These are phyloP conservation scores for Vanilla planifolia DNA, from an alignment of 106 monocot species.

Conservation along the genomic window DNA sequence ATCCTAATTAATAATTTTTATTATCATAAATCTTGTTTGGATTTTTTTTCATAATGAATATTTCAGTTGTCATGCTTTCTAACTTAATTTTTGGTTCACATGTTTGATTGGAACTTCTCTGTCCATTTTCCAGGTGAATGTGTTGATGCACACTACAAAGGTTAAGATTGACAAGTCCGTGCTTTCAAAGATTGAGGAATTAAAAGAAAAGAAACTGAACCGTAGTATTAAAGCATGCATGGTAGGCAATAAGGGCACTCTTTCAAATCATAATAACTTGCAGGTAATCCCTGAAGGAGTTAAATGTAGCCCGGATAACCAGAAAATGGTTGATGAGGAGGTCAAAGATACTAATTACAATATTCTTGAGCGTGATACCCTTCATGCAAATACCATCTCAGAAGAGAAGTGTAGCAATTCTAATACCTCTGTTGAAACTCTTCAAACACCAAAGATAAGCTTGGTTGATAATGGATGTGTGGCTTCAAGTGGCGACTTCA, in stretches of 20 bases:
- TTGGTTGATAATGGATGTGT: too few species aligned
- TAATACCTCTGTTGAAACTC: too few species aligned
- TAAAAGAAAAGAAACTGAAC: slow-evolving; percentile 15
- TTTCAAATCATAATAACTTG: not conserved
- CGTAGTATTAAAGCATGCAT: slow-evolving; percentile 3
- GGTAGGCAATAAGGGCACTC: not conserved
- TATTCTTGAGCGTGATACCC: not conserved
- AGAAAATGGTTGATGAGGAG: not conserved
- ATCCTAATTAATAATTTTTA: too few species aligned
- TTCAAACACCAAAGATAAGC: too few species aligned
- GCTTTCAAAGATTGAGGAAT: slow-evolving; percentile 8
- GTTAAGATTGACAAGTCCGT: slow-evolving; percentile 1
- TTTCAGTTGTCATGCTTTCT: not conserved
- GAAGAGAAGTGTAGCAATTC: not conserved
- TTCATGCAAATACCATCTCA: not conserved
- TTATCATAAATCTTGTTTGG: not conserved
- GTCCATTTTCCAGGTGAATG: slow-evolving; percentile 31
- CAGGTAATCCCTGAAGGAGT: not conserved
- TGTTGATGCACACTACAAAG: slow-evolving; percentile 37
- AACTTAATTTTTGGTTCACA: not conserved
- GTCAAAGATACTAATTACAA: not conserved
- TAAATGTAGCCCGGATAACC: not conserved
- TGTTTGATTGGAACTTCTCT: not conserved
- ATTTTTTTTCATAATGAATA: not conserved
- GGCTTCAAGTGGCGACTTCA: too few species aligned